These are phyloP conservation scores for Glycine latifolia DNA, from an alignment of 306 rosid genomes.

Conservation along the genomic window DNA sequence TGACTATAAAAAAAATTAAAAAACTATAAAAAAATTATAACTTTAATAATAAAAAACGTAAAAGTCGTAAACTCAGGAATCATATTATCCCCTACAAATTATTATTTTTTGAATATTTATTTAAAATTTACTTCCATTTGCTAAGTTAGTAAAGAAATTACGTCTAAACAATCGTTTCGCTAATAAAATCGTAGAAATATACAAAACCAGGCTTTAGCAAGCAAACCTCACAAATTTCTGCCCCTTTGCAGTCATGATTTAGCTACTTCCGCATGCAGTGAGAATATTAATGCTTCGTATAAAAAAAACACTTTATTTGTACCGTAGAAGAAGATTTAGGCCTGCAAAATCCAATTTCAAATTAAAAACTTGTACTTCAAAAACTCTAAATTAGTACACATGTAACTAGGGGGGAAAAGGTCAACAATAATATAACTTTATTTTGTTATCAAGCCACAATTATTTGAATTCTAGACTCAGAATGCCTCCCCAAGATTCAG, in stretches of 20 bases:
- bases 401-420: neutral
- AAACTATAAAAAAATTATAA: no score
- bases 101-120: no score
- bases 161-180: no score
- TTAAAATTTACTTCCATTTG: no score
- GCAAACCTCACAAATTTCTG: conserved; percentile 73
- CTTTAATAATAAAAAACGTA: no score
- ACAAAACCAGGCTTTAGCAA: conserved; percentile 26
- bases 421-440: neutral
- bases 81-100: no score
- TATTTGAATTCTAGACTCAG: conserved; percentile 19
- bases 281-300: conserved; percentile 25
- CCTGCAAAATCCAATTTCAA: conserved; percentile 46
- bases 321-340: conserved; percentile 9
- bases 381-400: conserved; percentile 5
- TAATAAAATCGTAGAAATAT: neutral
- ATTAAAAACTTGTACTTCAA: neutral
- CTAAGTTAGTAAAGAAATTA: no score
- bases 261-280: conserved; percentile 15
- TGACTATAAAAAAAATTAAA: no score
- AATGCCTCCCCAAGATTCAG: neutral
- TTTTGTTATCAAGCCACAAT: neutral
- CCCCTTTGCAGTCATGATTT: conserved; percentile 55
- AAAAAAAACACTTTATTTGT: neutral
- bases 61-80: no score